phyloP scores from a whole-genome alignment of 129 eudicot species.

The Tanacetum coccineum region DNA sequence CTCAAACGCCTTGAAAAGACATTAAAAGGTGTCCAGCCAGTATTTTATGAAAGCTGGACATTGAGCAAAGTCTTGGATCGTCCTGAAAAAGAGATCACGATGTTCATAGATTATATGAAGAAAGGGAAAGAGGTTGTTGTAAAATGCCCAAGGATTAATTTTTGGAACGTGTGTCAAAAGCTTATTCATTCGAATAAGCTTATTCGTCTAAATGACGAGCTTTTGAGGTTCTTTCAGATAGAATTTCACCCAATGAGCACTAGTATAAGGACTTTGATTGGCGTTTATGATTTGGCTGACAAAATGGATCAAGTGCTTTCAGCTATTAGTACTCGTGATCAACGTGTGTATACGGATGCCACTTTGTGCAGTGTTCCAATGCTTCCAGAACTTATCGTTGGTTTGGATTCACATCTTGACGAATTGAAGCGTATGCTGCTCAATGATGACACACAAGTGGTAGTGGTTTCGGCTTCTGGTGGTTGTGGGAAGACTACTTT shows the following conservation, averaged over 20 bases:
- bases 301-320: slow-evolving; percentile 15
- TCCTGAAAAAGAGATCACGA: neutral
- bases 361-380: slow-evolving; percentile 9
- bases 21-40: slow-evolving; percentile 3
- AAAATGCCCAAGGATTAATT: slow-evolving; percentile 19
- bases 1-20: slow-evolving; percentile 26
- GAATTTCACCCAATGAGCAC: neutral
- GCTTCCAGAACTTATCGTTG: slow-evolving; percentile 7
- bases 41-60: slow-evolving; percentile 7
- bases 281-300: neutral
- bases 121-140: slow-evolving; percentile 21
- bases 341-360: neutral
- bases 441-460: neutral
- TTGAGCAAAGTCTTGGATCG: slow-evolving; percentile 7
- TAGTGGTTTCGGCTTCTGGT: slow-evolving; percentile 21
- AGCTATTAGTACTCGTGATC: neutral
- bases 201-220: slow-evolving; percentile 15
- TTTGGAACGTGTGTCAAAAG: slow-evolving; percentile 6
- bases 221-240: slow-evolving; percentile 22
- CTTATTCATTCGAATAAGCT: slow-evolving; percentile 14
- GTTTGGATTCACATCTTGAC: slow-evolving; percentile 3
- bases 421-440: slow-evolving; percentile 23
- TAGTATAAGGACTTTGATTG: slow-evolving; percentile 10
- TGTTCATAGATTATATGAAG: slow-evolving; percentile 18
- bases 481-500: slow-evolving; percentile 35